Evolutionary conservation across 2,329 filamentous ascomycete genomes (phyloP).

Genomic region (Emericellopsis cladophorae): DNA sequence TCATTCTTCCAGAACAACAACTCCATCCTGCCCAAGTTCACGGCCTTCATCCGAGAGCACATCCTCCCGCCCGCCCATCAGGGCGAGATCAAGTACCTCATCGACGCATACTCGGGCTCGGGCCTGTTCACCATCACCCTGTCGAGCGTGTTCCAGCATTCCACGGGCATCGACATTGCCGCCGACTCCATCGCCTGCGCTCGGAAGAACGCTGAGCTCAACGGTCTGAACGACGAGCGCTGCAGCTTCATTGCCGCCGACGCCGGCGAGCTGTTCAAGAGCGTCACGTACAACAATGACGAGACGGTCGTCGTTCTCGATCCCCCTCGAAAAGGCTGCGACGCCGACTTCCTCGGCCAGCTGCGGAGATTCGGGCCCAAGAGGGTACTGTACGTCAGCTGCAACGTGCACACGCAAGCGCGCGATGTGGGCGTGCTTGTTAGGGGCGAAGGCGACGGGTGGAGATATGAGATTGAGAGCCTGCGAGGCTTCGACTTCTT

Average conservation of each 20-base stretch:
- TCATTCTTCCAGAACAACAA: constrained; percentile 99
- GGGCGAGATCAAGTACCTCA: constrained; percentile 58
- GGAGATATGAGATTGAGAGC: constrained; percentile 76
- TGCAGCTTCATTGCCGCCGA: constrained; percentile 85
- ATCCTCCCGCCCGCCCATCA: constrained; percentile 44
- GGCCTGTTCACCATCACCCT: constrained; percentile 96
- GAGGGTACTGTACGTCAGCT: constrained; percentile 86
- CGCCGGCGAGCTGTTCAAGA: constrained; percentile 69
- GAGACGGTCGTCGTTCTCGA: constrained; percentile 93
- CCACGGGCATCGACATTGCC: constrained; percentile 84
- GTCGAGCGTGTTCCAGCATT: constrained; percentile 69
- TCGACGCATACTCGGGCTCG: constrained; percentile 95
- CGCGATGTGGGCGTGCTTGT: constrained; percentile 84
- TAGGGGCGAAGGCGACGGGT: constrained; percentile 40
- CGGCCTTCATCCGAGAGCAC: constrained; percentile 70
- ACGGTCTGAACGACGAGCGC: constrained; percentile 53
- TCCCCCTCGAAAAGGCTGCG: constrained; percentile 92
- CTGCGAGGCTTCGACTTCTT: constrained; percentile 94
- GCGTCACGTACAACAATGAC: constrained; percentile 58
- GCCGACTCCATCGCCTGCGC: constrained; percentile 67
- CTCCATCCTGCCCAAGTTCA: constrained; percentile 82
- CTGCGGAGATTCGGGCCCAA: constrained; percentile 64
- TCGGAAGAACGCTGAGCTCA: constrained; percentile 63
- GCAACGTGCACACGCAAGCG: constrained; percentile 96
- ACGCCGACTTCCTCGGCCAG: constrained; percentile 71